Percentiles rank a stretch among this genome's conserved stretches.
These are phyloP conservation scores for Paecilomyces sp. DNA, from an alignment of 2,329 filamentous ascomycete species.

Conservation along the genomic window DNA sequence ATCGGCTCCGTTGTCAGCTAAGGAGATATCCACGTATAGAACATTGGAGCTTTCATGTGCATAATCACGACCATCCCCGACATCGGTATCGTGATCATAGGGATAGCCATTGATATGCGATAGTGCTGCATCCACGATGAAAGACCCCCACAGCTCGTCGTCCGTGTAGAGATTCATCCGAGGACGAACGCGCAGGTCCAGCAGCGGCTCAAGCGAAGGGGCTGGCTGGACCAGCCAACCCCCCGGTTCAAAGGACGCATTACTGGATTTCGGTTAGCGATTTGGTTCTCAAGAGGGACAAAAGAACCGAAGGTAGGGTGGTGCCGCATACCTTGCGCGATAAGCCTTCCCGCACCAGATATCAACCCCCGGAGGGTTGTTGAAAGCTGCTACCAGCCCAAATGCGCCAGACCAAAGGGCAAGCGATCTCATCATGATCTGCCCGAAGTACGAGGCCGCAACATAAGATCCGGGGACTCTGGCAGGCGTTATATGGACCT, in stretches of 20 bases:
- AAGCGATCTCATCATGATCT: neutral
- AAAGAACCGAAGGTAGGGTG: neutral
- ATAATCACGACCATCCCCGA: conserved; percentile 6
- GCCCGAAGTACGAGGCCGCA: neutral
- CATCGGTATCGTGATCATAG: conserved; percentile 15
- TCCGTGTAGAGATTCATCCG: conserved; percentile 43
- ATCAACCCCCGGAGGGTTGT: conserved; percentile 37
- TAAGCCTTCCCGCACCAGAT: conserved; percentile 47
- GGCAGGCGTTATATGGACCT: neutral
- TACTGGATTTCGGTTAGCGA: conserved; percentile 18
- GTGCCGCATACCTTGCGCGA: conserved; percentile 23
- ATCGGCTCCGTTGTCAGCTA: conserved; percentile 11
- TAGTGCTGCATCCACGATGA: conserved; percentile 38
- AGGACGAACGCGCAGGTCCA: conserved; percentile 40
- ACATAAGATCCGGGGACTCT: neutral
- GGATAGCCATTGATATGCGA: conserved; percentile 32
- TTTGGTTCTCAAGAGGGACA: neutral
- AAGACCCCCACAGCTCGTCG: conserved; percentile 28
- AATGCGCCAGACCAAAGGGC: neutral
- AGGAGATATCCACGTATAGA: conserved; percentile 21
- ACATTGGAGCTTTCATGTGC: conserved; percentile 12
- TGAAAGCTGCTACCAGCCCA: conserved; percentile 13
- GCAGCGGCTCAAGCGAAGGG: conserved; percentile 25
- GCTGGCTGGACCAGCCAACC: conserved; percentile 39
- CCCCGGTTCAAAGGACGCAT: conserved; percentile 42